Base-by-base conservation (phyloP, 306 rosid species). In the Trifolium fragiferum region DNA sequence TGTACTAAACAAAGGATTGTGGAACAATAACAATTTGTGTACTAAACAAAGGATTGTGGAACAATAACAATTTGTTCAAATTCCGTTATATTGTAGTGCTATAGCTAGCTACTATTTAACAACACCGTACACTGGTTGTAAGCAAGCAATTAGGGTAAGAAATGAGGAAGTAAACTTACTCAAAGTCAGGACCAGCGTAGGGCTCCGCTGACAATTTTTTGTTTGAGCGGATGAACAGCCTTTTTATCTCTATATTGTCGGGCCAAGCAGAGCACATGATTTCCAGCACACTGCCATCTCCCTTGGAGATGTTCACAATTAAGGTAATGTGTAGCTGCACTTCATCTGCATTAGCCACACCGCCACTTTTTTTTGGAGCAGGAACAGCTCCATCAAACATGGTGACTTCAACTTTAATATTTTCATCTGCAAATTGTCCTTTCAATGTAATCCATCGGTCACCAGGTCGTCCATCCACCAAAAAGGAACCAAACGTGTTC, bases 241-340 rank as follows among this genome's bases (percentile, higher is more conserved):
- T 84, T 71, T 84, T 79, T 41, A 91, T 88, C 85, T 84, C 93
- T 25, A 92, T 67, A 33, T 35, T 72, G 74, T 90, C 90, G n/a
- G 89, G 90, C 99, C 97, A 92, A 76, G 87, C 97, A 13, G 95
- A 92, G 83, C 99, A 91, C 82, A 73, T 35, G 62, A 94, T 75
- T 84, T 91, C 96, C 80, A 94, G 75, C 61, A 81, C 76, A 8
- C 75, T 71, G 54, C 81, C 80, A 40, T 63, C 84, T 58, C 82
- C 87, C 84, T 91, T 94, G 77, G 84, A 80, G 63, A 94, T 90
- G 73, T 67, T 86, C 46, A 94, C 86, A 77, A 89, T 65, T 71
- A 87, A 50, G 61, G 89, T 85, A 70, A 90, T 86, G 89, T 87
- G 92, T 79, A 87, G 91, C 70, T 85, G 77, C 83, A 83, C 68